Evolutionary conservation across 768 basidiomycete genomes (phyloP).

Genomic region (Lactifluus echinatus): DNA sequence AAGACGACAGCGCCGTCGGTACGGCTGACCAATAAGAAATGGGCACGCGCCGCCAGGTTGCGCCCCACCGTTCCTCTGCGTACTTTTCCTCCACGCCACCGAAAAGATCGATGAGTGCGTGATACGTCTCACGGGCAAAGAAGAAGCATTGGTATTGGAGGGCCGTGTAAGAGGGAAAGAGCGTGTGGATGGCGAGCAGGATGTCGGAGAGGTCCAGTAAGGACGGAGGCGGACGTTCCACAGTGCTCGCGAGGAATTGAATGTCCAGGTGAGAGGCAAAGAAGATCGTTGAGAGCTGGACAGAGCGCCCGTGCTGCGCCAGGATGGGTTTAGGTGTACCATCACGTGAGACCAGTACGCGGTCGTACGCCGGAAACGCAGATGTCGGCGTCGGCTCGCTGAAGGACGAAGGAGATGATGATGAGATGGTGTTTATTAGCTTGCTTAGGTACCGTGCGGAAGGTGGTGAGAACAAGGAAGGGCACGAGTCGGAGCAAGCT

Average conservation of each 20-base stretch:
- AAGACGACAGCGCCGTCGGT: slow-evolving; percentile 7
- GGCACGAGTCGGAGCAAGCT: too few relatives aligned
- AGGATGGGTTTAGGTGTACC: slow-evolving; percentile 12
- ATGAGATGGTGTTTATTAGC: background rate
- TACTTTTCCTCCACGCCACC: slow-evolving; percentile 2
- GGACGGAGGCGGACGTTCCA: too few relatives aligned
- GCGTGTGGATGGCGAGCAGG: slow-evolving; percentile 8
- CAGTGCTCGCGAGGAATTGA: too few relatives aligned
- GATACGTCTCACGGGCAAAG: slow-evolving; percentile 15
- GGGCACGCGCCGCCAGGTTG: slow-evolving; percentile 18
- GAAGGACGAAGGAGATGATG: too few relatives aligned
- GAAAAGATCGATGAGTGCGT: slow-evolving; percentile 10
- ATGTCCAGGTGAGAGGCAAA: slow-evolving; percentile 2
- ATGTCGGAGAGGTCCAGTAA: slow-evolving; percentile 16
- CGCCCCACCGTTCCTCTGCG: slow-evolving; percentile 1
- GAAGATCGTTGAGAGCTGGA: slow-evolving; percentile 11
- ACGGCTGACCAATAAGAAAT: slow-evolving; percentile 16
- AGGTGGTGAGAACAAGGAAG: background rate
- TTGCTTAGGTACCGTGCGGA: slow-evolving; percentile 2
- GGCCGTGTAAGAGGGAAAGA: slow-evolving; percentile 16
- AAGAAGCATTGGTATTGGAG: slow-evolving; percentile 18
- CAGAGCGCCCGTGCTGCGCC: slow-evolving; percentile 4
- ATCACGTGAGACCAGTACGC: slow-evolving; percentile 15
- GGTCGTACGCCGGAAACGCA: slow-evolving; percentile 5
- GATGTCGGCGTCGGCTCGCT: too few relatives aligned